Conservation (phyloP, 257 asterid genomes). For the Penstemon barbatus region DNA sequence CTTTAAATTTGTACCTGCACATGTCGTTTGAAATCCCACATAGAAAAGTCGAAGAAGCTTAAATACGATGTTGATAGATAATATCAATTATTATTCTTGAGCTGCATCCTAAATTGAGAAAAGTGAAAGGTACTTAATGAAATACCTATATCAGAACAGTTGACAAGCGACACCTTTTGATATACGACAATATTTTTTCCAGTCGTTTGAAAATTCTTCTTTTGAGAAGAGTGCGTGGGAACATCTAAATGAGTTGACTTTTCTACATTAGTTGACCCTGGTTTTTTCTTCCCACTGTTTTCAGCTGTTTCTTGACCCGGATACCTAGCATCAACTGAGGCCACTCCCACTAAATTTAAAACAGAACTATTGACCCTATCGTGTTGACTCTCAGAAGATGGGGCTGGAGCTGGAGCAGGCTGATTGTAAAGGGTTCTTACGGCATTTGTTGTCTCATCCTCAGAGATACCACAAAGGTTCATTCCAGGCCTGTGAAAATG, state of each 20-base stretch:
- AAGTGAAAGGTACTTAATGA: slow-evolving; percentile 23
- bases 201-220: slow-evolving; percentile 45
- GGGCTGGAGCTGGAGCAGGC: slow-evolving; percentile 44
- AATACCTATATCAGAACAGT: slow-evolving; percentile 63
- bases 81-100: not conserved
- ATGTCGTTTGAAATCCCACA: slow-evolving; percentile 4
- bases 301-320: slow-evolving; percentile 40
- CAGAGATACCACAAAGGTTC: slow-evolving; percentile 83
- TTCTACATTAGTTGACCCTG: slow-evolving; percentile 48
- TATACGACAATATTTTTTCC: slow-evolving; percentile 29
- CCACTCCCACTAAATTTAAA: slow-evolving; percentile 38
- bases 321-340: slow-evolving; percentile 47
- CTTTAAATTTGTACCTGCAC: slow-evolving; percentile 55
- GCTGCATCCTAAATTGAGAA: slow-evolving; percentile 20
- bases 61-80: slow-evolving; percentile 19
- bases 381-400: slow-evolving; percentile 48
- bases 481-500: slow-evolving; percentile 72
- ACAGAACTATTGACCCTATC: slow-evolving; percentile 44
- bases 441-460: slow-evolving; percentile 85
- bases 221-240: slow-evolving; percentile 39
- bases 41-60: slow-evolving; percentile 23
- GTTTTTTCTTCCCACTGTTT: slow-evolving; percentile 59
- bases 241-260: slow-evolving; percentile 53
- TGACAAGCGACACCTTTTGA: slow-evolving; percentile 42
- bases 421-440: slow-evolving; percentile 78